Evolutionary conservation across 2,329 filamentous ascomycete species (phyloP), one percentile per base, ranked within the genome.

Genomic region (Fonsecaea monophora): DNA sequence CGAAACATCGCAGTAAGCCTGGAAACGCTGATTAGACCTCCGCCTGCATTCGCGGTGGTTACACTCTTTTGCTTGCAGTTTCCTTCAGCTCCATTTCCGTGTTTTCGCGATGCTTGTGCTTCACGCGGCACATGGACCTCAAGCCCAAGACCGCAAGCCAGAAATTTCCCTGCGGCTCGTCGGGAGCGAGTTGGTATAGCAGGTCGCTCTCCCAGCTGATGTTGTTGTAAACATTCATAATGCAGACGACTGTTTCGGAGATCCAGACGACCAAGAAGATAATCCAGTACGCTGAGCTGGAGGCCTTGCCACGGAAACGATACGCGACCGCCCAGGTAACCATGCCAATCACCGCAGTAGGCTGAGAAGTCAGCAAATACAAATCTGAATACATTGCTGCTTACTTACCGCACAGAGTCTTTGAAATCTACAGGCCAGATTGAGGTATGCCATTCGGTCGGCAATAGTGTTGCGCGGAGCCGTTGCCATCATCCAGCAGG

Each of bases 21-120:
- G 84, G 86, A 48, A 48, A 48, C 45, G 45, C 45, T 21, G n/a
- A 8, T 10, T 21, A 8, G 42, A 48, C 25, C 18, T 5, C 45
- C 6, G 5, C 8, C 45, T 13, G 25, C 25, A 25, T 25, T 2
- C 25, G 25, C 45, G 12, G 18, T 50, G 10, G 12, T 37, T 57
- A 58, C 38, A 48, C 59, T 21, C 64, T 37, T 15, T 45, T 56
- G n/a, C 53, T 63, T 10, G 30, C 35, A 12, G 32, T 32, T 13
- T 67, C 48, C 37, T 63, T 56, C 53, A 64, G 18, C 40, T 68
- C 63, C 18, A 66, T 40, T 10, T 58, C 66, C 32, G 38, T 53
- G 30, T 64, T 50, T 56, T 55, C 38, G 21, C 21, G 42, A 25
- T 56, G 37, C 21, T 32, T 34, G 32, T 66, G 50, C 66, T 60